These are phyloP conservation scores for Hypomyces perniciosus DNA, from an alignment of 2,329 filamentous ascomycete species.

Conservation along the genomic window DNA sequence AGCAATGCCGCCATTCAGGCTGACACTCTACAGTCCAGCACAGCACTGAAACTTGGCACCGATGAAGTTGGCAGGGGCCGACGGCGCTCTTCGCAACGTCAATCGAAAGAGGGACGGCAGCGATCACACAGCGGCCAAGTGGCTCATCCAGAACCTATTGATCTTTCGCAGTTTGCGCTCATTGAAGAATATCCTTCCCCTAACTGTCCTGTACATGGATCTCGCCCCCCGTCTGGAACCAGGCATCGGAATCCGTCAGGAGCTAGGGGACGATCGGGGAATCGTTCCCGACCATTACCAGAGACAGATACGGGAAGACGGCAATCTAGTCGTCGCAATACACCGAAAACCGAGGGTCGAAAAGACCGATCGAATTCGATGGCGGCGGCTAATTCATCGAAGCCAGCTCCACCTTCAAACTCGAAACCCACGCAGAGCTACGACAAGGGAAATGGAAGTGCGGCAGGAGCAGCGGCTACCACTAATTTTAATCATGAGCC, in stretches of 20 bases:
- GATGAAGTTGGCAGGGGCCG: slow-evolving; percentile 9
- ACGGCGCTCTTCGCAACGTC: slow-evolving; percentile 8
- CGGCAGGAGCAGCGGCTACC: neutral
- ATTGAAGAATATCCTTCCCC: slow-evolving; percentile 20
- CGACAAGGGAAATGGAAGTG: neutral
- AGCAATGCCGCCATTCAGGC: slow-evolving; percentile 3
- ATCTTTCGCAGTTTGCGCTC: slow-evolving; percentile 19
- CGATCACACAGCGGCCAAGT: slow-evolving; percentile 7
- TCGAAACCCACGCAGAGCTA: neutral
- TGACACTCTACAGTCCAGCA: neutral
- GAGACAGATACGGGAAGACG: neutral
- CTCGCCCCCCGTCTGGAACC: slow-evolving; percentile 15
- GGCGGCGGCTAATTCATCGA: neutral
- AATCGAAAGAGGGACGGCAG: slow-evolving; percentile 3
- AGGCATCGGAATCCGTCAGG: slow-evolving; percentile 8
- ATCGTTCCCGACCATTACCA: neutral
- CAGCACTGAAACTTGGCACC: neutral
- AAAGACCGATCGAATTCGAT: neutral
- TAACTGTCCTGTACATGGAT: slow-evolving; percentile 18
- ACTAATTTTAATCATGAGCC: slow-evolving; percentile 5
- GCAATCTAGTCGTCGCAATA: neutral
- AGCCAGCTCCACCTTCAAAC: neutral
- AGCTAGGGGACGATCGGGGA: slow-evolving; percentile 7
- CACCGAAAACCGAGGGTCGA: neutral
- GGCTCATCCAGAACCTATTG: slow-evolving; percentile 12